These are phyloP conservation scores for Lepraria neglecta DNA, from an alignment of 495 filamentous ascomycete genomes.

Conservation along the genomic window DNA sequence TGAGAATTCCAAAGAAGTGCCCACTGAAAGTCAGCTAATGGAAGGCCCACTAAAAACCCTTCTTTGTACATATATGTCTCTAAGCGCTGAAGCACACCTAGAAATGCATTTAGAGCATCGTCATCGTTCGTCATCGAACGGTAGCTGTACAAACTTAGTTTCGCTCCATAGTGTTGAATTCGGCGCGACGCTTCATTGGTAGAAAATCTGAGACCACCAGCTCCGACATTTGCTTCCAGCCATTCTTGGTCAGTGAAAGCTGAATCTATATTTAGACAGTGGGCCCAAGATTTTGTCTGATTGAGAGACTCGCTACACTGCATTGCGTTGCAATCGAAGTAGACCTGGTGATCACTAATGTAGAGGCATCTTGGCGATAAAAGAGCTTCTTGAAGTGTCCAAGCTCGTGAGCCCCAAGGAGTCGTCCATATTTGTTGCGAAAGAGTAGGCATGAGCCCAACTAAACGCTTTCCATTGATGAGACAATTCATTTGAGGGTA, in stretches of 20 bases:
- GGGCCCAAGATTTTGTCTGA: background rate
- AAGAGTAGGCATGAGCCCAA: slow-evolving; percentile 17
- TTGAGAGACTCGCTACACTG: background rate
- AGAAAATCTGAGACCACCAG: background rate
- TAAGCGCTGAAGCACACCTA: background rate
- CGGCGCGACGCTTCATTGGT: background rate
- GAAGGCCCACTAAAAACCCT: background rate
- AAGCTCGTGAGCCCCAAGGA: background rate
- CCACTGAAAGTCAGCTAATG: background rate
- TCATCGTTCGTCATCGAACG: background rate
- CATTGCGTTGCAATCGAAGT: background rate
- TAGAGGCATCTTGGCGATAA: background rate
- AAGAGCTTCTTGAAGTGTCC: slow-evolving; percentile 2
- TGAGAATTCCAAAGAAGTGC: background rate
- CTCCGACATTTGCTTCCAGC: background rate
- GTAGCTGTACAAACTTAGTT: background rate
- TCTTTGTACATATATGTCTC: background rate
- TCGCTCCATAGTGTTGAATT: background rate
- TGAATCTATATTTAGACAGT: background rate
- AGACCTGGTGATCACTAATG: background rate
- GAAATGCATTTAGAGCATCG: slow-evolving; percentile 2
- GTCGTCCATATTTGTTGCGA: background rate
- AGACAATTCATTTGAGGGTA: slow-evolving; percentile 7
- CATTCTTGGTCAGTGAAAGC: background rate
- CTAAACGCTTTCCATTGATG: slow-evolving; percentile 10